Percentiles rank a stretch among this genome's conserved stretches.
Conservation (phyloP, 2,329 filamentous ascomycete species). For the Neofusicoccum sp. region DNA sequence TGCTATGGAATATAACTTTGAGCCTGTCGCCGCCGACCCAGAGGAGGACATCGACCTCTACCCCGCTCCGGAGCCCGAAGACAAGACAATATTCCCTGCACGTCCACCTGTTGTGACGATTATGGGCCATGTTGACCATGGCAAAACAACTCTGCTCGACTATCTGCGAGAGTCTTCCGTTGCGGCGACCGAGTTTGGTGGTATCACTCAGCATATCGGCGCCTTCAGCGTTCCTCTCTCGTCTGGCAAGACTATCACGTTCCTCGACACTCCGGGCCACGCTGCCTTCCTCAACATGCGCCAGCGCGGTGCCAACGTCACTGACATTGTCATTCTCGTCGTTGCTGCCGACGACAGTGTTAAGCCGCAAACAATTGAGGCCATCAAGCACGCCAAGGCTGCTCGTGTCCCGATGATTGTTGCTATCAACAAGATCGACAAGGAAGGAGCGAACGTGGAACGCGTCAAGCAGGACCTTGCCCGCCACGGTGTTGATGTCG, state of each 20-base stretch:
- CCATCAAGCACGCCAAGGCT: conserved; percentile 86
- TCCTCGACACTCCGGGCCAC: conserved; percentile 95
- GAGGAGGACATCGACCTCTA: conserved; percentile 71
- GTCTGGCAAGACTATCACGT: conserved; percentile 87
- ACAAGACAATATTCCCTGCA: conserved; percentile 67
- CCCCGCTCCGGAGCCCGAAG: conserved; percentile 62
- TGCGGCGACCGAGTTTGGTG: conserved; percentile 87
- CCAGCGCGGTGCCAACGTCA: conserved; percentile 91
- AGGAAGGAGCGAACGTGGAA: conserved; percentile 77
- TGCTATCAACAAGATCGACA: conserved; percentile 97
- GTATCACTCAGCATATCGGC: conserved; percentile 98
- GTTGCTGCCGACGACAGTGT: conserved; percentile 97
- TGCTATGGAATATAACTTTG: conserved; percentile 89
- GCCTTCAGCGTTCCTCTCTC: conserved; percentile 88
- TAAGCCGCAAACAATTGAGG: conserved; percentile 95
- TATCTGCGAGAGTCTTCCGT: conserved; percentile 92
- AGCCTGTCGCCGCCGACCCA: conserved; percentile 71
- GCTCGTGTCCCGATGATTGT: conserved; percentile 95
- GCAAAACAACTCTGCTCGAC: conserved; percentile 95
- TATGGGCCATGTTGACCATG: conserved; percentile 99
- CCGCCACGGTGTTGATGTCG: conserved; percentile 81
- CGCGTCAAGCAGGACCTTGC: conserved; percentile 87
- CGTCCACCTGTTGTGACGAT: conserved; percentile 96
- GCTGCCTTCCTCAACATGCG: conserved; percentile 96
- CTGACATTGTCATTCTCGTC: conserved; percentile 93